A percentile compares a stretch with the other conserved stretches of the same genome.
These are phyloP conservation scores for Tricholomella constricta DNA, from an alignment of 768 basidiomycete genomes.

Conservation along the genomic window DNA sequence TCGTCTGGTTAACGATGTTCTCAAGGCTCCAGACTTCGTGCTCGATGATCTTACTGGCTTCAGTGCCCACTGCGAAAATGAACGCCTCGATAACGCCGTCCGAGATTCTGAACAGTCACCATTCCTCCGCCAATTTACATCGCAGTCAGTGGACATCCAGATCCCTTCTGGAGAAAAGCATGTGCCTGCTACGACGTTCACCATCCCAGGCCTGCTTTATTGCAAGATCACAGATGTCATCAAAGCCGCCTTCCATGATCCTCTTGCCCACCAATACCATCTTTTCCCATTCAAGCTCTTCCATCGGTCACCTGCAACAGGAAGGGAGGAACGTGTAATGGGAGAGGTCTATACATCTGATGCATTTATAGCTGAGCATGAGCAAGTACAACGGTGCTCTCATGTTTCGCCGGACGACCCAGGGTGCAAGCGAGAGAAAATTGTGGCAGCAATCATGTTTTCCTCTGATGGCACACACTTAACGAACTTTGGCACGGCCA, in stretches of 20 bases:
- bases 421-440: conserved; percentile 27
- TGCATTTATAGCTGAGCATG: conserved; percentile 29
- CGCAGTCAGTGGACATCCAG: conserved; percentile 12
- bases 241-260: conserved; percentile 19
- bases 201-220: conserved; percentile 24
- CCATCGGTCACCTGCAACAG: conserved; percentile 8
- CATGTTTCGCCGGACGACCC: conserved; percentile 22
- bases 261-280: conserved; percentile 18
- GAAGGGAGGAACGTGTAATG: conserved; percentile 19
- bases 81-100: conserved; percentile 11
- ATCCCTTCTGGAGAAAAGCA: conserved; percentile 22
- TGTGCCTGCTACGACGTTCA: conserved; percentile 17
- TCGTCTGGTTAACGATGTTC: conserved; percentile 14
- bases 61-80: conserved; percentile 11
- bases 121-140: conserved; percentile 2
- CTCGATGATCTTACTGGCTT: conserved; percentile 7
- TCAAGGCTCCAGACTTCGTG: conserved; percentile 11
- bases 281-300: conserved; percentile 24
- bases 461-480: conserved; percentile 27
- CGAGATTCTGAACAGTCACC: neutral
- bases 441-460: conserved; percentile 29
- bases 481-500: conserved; percentile 32
- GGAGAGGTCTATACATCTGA: conserved; percentile 35
- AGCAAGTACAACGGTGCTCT: conserved; percentile 26
- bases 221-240: conserved; percentile 24